Percentiles rank a stretch among this genome's conserved stretches.
phyloP scores from a whole-genome alignment of 1,139 yeast genomes.

The Pichia sp. region DNA sequence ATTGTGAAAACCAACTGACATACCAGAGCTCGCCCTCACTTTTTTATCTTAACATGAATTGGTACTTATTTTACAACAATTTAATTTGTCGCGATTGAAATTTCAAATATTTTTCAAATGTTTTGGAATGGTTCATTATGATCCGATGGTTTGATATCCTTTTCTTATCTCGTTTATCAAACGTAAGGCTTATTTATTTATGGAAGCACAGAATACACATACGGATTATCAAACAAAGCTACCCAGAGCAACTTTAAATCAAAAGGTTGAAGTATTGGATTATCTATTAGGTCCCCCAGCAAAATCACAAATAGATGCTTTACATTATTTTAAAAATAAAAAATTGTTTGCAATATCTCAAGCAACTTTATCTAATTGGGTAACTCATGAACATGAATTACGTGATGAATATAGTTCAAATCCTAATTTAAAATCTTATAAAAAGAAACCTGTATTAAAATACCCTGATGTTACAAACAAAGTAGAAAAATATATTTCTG shows the following conservation, averaged over 20 bases:
- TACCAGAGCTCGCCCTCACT: no score
- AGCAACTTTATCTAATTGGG: constrained; percentile 31
- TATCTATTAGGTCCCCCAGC: constrained; percentile 27
- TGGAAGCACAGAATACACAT: no score
- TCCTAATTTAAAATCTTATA: constrained; percentile 25
- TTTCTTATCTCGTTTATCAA: no score
- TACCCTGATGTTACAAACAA: constrained; percentile 29
- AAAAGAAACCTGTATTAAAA: constrained; percentile 28
- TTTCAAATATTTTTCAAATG: no score
- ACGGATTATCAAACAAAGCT: no score
- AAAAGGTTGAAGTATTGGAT: constrained; percentile 30
- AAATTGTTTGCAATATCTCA: constrained; percentile 29
- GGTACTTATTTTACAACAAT: no score
- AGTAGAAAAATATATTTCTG: constrained; percentile 26
- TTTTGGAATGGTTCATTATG: no score
- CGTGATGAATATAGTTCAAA: constrained; percentile 21
- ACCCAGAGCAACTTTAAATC: constrained; percentile 29
- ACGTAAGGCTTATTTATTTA: no score
- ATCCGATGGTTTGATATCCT: no score
- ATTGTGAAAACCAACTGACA: no score
- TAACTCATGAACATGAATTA: constrained; percentile 20
- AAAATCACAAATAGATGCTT: constrained; percentile 24
- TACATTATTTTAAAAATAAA: constrained; percentile 21
- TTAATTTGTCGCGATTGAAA: no score
- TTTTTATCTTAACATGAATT: no score